These are phyloP conservation scores for Rhizopus microsporus DNA, from an alignment of 371 early-diverging fungal genomes.

Conservation along the genomic window DNA sequence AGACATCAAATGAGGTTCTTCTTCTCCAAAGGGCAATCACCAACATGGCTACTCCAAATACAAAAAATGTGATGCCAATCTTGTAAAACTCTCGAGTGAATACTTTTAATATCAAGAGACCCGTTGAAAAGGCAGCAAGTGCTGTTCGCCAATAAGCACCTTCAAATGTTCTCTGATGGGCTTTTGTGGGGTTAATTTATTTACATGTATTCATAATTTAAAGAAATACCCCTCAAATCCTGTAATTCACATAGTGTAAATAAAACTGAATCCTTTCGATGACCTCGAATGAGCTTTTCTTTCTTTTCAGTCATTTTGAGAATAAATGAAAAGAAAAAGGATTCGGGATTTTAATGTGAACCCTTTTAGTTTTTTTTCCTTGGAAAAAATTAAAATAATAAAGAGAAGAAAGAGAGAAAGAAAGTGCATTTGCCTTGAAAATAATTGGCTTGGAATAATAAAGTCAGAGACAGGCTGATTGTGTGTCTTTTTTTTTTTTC, in stretches of 20 bases:
- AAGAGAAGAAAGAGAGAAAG: neutral
- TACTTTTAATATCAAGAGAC: constrained; percentile 67
- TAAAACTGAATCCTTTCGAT: constrained; percentile 41
- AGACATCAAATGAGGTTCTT: constrained; percentile 49
- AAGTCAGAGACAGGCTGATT: too few species aligned
- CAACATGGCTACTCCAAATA: constrained; percentile 66
- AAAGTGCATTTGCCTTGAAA: neutral
- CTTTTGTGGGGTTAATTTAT: constrained; percentile 27
- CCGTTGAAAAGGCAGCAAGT: constrained; percentile 68
- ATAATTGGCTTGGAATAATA: too few species aligned
- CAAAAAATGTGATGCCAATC: constrained; percentile 75
- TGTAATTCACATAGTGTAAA: constrained; percentile 43
- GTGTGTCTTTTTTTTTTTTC: too few species aligned
- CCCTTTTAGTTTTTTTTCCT: too few species aligned
- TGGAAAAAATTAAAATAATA: neutral
- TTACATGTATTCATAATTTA: neutral
- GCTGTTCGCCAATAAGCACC: constrained; percentile 82
- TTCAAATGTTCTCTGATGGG: constrained; percentile 76
- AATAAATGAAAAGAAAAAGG: constrained; percentile 8
- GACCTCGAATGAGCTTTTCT: constrained; percentile 41
- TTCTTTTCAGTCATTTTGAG: constrained; percentile 16
- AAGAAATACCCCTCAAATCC: constrained; percentile 39
- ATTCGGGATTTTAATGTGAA: neutral
- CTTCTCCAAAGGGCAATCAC: constrained; percentile 65
- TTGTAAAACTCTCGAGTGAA: constrained; percentile 72